Base-by-base conservation (phyloP, 352 stramenopile genomes). In the Phytophthora multivora region DNA sequence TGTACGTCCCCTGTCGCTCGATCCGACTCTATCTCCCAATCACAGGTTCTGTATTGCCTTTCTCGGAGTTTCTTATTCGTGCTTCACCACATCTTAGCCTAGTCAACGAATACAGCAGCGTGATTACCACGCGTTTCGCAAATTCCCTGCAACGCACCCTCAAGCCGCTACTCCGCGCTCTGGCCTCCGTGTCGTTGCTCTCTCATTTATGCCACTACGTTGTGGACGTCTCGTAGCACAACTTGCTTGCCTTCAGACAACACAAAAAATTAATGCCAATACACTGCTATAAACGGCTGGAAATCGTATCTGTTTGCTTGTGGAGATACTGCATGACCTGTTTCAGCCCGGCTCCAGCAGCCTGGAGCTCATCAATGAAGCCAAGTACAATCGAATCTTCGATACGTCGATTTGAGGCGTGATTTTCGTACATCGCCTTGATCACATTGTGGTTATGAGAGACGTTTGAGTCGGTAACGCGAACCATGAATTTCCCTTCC, bases 301-400 rank as follows among this genome's bases (percentile, higher is more conserved):
- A n/a, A n/a, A n/a, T n/a, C 21, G 21, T 2, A 23, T 4, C 21
- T 2, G 21, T 23, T 23, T 23, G 1, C 4, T 2, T 23, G 21
- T 4, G 21, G 2, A 23, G 2, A 4, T 23, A 23, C 4, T 23
- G 21, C 21, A 23, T 23, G 2, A 23, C 0, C 21, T 4, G 21
- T 4, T 23, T 23, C 3, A 13, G 39, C 2, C 51, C 40, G 9
- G 38, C 25, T 10, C 25, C 51, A 1, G 51, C 39, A n/a, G 51
- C 39, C 13, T 43, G 39, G 38, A 23, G 21, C 54, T 63, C 54
- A 33, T 56, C 45, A 0, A 63, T 36, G 4, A 56, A 56, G 9
- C 7, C 7, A 33, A 33, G 28, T 13, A 33, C 7, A 13, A 9
- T 4, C 1, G 28, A 4, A 4, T 33, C 9, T 13, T 33, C 8